Evolutionary conservation across 1,284 basidiomycete species (phyloP).

Genomic region (Meripilus lineatus): DNA sequence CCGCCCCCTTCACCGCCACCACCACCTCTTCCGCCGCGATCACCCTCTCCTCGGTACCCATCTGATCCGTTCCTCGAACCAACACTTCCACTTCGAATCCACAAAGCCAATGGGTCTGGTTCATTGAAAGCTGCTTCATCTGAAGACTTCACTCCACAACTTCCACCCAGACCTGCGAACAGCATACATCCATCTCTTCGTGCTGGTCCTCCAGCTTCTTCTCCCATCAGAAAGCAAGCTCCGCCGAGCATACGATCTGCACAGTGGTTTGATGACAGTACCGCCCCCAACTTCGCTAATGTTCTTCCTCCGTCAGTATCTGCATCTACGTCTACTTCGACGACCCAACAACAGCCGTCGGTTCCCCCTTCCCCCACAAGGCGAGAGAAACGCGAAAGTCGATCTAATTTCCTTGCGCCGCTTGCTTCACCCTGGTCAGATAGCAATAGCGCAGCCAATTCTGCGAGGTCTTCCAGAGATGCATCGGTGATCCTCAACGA

Average conservation of each 20-base stretch:
- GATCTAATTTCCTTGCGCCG: slow-evolving; percentile 4
- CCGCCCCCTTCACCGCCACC: slow-evolving; percentile 23
- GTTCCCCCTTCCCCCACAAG: slow-evolving; percentile 12
- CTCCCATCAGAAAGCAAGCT: slow-evolving; percentile 17
- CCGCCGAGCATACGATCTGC: slow-evolving; percentile 16
- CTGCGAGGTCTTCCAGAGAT: too few species aligned
- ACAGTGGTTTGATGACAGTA: slow-evolving; percentile 22
- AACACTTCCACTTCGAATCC: neutral
- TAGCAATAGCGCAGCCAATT: too few species aligned
- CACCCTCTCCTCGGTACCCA: neutral
- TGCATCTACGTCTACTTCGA: slow-evolving; percentile 6
- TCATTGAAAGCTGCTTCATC: slow-evolving; percentile 11
- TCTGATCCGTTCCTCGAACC: too few species aligned
- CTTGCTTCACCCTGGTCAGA: slow-evolving; percentile 16
- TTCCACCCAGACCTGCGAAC: slow-evolving; percentile 61
- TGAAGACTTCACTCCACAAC: slow-evolving; percentile 61
- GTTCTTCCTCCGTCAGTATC: slow-evolving; percentile 7
- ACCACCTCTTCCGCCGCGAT: neutral
- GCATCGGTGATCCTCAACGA: too few species aligned
- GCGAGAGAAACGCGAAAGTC: slow-evolving; percentile 3
- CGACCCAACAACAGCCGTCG: slow-evolving; percentile 4
- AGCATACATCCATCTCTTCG: slow-evolving; percentile 76
- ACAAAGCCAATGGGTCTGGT: neutral
- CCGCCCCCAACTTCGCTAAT: slow-evolving; percentile 4
- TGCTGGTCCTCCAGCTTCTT: slow-evolving; percentile 24